Conservation (phyloP, 2,329 filamentous ascomycete genomes). For the Botryotinia globosa region DNA sequence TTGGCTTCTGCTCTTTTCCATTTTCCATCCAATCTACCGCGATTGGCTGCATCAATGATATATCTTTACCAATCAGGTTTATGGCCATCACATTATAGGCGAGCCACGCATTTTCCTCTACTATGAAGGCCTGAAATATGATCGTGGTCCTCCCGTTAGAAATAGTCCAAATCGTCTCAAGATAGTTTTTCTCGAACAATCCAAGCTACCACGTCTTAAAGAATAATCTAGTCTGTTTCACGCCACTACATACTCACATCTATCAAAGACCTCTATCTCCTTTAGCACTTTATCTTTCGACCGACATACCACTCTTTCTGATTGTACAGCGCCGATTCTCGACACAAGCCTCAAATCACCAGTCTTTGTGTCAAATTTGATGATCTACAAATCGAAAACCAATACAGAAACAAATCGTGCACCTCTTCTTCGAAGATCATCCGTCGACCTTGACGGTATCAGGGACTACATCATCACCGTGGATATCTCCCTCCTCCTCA, state of each 20-base stretch:
- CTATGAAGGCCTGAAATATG: constrained; percentile 41
- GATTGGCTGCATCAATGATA: constrained; percentile 40
- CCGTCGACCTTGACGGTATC: constrained; percentile 39
- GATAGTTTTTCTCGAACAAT: constrained; percentile 32
- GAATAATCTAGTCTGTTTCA: constrained; percentile 34
- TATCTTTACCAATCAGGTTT: constrained; percentile 46
- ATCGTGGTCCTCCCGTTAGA: constrained; percentile 36
- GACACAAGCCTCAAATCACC: constrained; percentile 24
- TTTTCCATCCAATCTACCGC: constrained; percentile 42
- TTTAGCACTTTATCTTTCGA: constrained; percentile 24
- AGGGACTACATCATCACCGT: constrained; percentile 62
- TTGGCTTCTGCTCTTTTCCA: constrained; percentile 28
- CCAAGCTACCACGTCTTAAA: constrained; percentile 27
- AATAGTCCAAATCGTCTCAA: constrained; percentile 35
- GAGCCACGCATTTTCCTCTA: constrained; percentile 43
- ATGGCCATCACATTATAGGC: constrained; percentile 42
- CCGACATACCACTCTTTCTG: constrained; percentile 21
- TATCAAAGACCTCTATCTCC: constrained; percentile 27
- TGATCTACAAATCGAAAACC: constrained; percentile 9
- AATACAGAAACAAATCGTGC: constrained; percentile 25
- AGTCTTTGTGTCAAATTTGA: constrained; percentile 23
- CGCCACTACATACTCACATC: constrained; percentile 29
- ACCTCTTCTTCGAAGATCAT: constrained; percentile 35
- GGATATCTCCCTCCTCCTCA: constrained; percentile 92
- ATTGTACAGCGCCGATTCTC: constrained; percentile 25